phyloP scores from a whole-genome alignment of 2,329 filamentous ascomycete species.

The Falciphora oryzae region DNA sequence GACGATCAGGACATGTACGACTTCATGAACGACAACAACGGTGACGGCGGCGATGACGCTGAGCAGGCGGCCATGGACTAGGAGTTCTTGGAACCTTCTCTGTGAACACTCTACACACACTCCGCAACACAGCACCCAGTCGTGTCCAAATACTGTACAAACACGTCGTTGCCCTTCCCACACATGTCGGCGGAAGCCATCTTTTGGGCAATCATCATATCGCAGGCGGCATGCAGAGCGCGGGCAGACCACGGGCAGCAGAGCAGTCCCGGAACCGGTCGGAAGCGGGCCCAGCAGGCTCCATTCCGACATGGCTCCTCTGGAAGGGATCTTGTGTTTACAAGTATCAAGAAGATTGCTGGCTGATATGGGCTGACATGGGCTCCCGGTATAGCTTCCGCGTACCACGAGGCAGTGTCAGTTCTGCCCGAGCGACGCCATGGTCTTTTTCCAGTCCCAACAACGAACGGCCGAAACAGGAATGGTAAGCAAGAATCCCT shows the following conservation, averaged over 20 bases:
- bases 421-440: constrained; percentile 77
- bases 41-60: constrained; percentile 2
- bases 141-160: not conserved
- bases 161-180: not conserved
- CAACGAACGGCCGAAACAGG: constrained; percentile 95
- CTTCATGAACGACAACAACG: constrained; percentile 12
- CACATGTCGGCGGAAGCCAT: not conserved
- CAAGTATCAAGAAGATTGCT: not conserved
- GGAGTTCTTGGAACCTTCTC: not conserved
- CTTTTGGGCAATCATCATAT: not conserved
- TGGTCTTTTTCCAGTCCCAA: constrained; percentile 98
- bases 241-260: not conserved
- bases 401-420: constrained; percentile 83
- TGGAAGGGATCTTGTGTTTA: not conserved
- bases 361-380: constrained; percentile 36
- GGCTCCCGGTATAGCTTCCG: constrained; percentile 64
- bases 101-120: too few species aligned
- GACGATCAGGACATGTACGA: constrained; percentile 13
- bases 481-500: constrained; percentile 65
- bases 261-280: not conserved
- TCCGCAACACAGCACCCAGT: not conserved
- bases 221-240: not conserved
- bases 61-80: constrained; percentile 31
- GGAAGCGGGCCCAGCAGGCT: not conserved
- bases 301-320: not conserved